Evolutionary conservation across 352 stramenopile species (phyloP), one percentile per base, ranked within the genome.

Genomic region (Globisporangium cylindrosporum): DNA sequence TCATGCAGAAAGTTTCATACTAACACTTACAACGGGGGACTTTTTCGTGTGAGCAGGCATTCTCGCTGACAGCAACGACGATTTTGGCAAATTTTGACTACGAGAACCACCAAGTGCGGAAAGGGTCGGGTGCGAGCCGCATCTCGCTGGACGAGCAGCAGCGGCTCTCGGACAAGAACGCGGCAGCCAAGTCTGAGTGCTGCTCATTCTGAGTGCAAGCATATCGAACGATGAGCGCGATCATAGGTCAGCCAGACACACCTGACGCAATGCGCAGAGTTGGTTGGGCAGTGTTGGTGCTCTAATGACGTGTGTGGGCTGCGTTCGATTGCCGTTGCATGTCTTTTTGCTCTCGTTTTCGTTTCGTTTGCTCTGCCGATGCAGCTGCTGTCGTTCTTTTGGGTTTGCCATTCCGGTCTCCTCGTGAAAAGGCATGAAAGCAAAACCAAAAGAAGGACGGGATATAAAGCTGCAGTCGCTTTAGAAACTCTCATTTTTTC

Each of bases 81-180:
- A 95, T 95, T 70, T 64, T 95, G 65, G 68, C 73, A 15, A 90
- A 91, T 64, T 93, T 93, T 66, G 85, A 93, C 68, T 82, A 83
- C 62, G 71, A 73, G 22, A 90, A 87, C 67, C 79, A 85, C 59
- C 79, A 86, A 62, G 70, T 86, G 71, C 78, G 76, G 43, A 84
- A 84, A 59, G 29, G 56, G 24, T 86, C 78, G 56, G 56, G 51
- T 43, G 60, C 68, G 25, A 83, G 69, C 69, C 71, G 74, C 10
- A 74, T 88, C 59, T 79, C 76, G 22, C 66, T 88, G 65, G 78
- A 84, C 59, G 64, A 71, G 9, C 36, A 43, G 12, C 27, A 63
- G n/a, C 63, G 36, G 18, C 72, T 81, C 12, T 60, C 55, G 14
- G 68, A 62, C 36, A 63, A 25, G 29, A 66, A 48, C 18, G 58